Conservation (phyloP, 495 filamentous ascomycete genomes). For the Apiosordaria backusii region DNA sequence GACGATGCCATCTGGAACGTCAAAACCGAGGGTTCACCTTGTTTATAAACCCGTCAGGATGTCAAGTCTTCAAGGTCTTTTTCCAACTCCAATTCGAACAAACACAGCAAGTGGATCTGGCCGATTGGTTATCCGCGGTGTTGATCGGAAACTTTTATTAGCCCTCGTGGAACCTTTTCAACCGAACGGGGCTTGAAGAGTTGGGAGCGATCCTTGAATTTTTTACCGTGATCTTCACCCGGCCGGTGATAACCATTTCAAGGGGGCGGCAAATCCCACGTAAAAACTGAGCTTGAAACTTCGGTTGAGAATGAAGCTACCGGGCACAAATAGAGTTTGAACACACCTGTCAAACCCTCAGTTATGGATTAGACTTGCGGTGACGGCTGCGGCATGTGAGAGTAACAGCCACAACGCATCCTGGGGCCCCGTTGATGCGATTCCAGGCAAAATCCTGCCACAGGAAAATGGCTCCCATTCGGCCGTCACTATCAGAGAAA, state of each 20-base stretch:
- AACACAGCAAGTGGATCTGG: conserved; percentile 10
- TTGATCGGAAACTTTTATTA: conserved; percentile 23
- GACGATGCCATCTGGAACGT: not conserved
- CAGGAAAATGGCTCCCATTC: conserved; percentile 5
- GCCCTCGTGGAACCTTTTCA: conserved; percentile 29
- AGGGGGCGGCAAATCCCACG: too few relatives aligned
- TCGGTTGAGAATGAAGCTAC: not conserved
- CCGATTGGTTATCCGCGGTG: conserved; percentile 18
- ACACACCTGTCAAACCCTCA: not conserved
- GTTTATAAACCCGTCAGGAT: not conserved
- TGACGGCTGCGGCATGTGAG: conserved; percentile 12
- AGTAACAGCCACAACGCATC: not conserved
- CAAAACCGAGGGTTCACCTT: conserved; percentile 4
- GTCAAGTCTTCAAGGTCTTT: not conserved
- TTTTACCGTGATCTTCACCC: not conserved
- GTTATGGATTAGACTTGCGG: not conserved
- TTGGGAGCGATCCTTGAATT: conserved; percentile 10
- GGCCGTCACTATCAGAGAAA: conserved; percentile 14
- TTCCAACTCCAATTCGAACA: not conserved
- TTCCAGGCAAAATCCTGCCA: conserved; percentile 1
- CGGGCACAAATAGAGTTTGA: not conserved
- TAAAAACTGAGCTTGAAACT: not conserved
- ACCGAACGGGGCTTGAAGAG: conserved; percentile 27
- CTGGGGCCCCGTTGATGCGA: not conserved
- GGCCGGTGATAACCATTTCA: not conserved